These are phyloP conservation scores for Isochrysis galbana DNA, from an alignment of 78 protist genomes.

Conservation along the genomic window DNA sequence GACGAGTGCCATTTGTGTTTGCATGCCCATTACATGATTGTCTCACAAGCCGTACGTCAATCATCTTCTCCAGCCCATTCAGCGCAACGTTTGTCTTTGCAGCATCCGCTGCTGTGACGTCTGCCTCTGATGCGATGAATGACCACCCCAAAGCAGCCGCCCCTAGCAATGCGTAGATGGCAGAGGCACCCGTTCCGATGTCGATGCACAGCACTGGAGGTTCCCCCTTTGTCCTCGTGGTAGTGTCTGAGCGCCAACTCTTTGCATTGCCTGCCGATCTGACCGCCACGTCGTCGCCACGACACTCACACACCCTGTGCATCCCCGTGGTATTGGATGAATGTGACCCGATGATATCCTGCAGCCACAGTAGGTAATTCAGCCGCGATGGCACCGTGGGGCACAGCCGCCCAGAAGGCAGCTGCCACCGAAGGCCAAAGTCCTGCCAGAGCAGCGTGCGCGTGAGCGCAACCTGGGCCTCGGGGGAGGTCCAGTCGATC, in stretches of 20 bases:
- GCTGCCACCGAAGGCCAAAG: slow-evolving; percentile 7
- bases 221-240: background rate
- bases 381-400: background rate
- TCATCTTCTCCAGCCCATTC: background rate
- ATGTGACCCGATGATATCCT: too few relatives aligned
- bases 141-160: background rate
- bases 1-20: background rate
- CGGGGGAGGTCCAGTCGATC: background rate
- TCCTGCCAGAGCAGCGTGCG: background rate
- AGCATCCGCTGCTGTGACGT: background rate
- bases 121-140: background rate
- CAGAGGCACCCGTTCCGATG: background rate
- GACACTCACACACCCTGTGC: background rate
- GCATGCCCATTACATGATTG: background rate
- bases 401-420: background rate
- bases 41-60: background rate
- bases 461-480: background rate
- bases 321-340: too few relatives aligned
- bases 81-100: background rate
- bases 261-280: background rate
- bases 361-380: slow-evolving; percentile 8
- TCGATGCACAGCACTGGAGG: background rate
- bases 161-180: slow-evolving; percentile 13
- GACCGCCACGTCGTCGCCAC: background rate
- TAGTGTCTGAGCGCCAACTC: background rate